These are phyloP conservation scores for Suhomyces anneliseae DNA, from an alignment of 1,139 yeast genomes.

Conservation along the genomic window DNA sequence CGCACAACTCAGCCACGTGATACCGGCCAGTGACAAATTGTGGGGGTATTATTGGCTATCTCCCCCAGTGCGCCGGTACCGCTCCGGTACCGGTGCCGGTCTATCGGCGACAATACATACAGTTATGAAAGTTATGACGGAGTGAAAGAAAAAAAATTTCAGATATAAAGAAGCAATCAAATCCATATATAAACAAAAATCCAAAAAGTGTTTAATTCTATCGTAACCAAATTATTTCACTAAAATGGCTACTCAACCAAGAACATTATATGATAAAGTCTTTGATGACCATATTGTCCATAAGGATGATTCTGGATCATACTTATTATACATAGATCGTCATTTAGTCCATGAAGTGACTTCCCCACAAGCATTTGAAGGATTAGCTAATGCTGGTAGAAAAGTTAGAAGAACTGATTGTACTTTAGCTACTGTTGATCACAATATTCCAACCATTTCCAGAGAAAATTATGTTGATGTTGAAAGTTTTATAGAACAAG, in stretches of 20 bases:
- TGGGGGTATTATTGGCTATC: constrained; percentile 3
- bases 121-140: too few species aligned
- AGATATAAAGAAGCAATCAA: constrained; percentile 4
- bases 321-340: constrained; percentile 86
- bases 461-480: constrained; percentile 73
- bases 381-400: constrained; percentile 83
- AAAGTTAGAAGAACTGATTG: constrained; percentile 89
- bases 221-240: not conserved
- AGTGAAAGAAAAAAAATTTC: not conserved
- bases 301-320: constrained; percentile 83
- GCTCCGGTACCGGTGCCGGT: constrained; percentile 13
- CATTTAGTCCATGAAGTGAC: constrained; percentile 98
- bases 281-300: constrained; percentile 93
- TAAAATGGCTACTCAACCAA: constrained; percentile 27
- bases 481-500: constrained; percentile 82
- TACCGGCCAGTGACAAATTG: constrained; percentile 3
- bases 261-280: constrained; percentile 92
- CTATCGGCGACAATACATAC: not conserved
- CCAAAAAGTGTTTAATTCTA: not conserved
- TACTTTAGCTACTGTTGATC: constrained; percentile 96
- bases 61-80: constrained; percentile 8
- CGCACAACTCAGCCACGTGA: not conserved
- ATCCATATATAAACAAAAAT: not conserved
- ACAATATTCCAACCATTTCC: constrained; percentile 91
- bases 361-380: constrained; percentile 98